A percentile compares a stretch with the other conserved stretches of the same genome.
Evolutionary conservation across 352 stramenopile species (phyloP).

Genomic region (Paralagenidium karlingii): DNA sequence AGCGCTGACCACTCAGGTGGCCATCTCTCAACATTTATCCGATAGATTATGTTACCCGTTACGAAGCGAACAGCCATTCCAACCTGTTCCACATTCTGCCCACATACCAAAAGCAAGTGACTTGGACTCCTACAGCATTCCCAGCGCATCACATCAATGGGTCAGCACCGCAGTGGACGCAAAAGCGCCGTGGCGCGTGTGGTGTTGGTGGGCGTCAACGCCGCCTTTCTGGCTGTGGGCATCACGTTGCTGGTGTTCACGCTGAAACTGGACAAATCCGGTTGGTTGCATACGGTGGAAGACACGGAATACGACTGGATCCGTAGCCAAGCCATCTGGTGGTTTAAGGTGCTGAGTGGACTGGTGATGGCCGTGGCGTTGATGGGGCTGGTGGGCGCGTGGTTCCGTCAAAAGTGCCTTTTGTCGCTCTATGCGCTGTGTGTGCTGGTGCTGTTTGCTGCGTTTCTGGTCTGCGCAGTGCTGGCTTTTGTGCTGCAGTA

Average conservation of each 20-base stretch:
- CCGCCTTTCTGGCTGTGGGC: slow-evolving; percentile 54
- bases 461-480: slow-evolving; percentile 58
- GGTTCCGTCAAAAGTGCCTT: slow-evolving; percentile 51
- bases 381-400: slow-evolving; percentile 50
- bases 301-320: slow-evolving; percentile 52
- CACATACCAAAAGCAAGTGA: too few relatives aligned
- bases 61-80: too few relatives aligned
- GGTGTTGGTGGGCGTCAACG: slow-evolving; percentile 66
- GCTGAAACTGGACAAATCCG: slow-evolving; percentile 29
- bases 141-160: too few relatives aligned
- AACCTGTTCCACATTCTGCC: too few relatives aligned
- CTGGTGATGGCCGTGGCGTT: slow-evolving; percentile 42
- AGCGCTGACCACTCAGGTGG: too few relatives aligned
- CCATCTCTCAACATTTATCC: too few relatives aligned
- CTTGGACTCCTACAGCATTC: too few relatives aligned
- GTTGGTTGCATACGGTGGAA: slow-evolving; percentile 61
- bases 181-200: slow-evolving; percentile 28
- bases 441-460: slow-evolving; percentile 51
- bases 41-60: too few relatives aligned
- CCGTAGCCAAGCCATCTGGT: slow-evolving; percentile 22
- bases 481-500: slow-evolving; percentile 58
- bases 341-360: slow-evolving; percentile 34
- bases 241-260: slow-evolving; percentile 51
- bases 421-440: slow-evolving; percentile 59
- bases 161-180: too few relatives aligned